A percentile compares a stretch with the other conserved stretches of the same genome.
These are phyloP conservation scores for Calvatia gigantea DNA, from an alignment of 768 basidiomycete genomes.

Conservation along the genomic window DNA sequence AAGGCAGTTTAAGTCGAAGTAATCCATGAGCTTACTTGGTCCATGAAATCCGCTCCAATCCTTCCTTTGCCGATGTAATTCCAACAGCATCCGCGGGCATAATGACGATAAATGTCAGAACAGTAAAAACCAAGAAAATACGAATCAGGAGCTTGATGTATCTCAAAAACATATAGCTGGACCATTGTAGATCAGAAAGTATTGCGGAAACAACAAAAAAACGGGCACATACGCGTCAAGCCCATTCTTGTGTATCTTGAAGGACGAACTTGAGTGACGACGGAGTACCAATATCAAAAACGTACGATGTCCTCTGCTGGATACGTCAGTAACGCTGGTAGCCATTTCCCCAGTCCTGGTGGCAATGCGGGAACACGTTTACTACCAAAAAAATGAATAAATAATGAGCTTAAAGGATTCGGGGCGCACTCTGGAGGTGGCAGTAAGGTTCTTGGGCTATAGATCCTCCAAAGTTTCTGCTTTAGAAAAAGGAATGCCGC, in stretches of 20 bases:
- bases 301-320: conserved; percentile 45
- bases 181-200: not conserved
- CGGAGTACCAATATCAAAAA: not conserved
- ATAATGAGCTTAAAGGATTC: not conserved
- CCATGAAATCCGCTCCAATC: conserved; percentile 47
- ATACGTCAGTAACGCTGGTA: conserved; percentile 39
- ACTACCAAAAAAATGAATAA: conserved; percentile 19
- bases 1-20: too few relatives aligned
- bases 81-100: conserved; percentile 52
- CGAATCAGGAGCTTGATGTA: conserved; percentile 61
- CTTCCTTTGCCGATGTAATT: conserved; percentile 28
- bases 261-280: not conserved
- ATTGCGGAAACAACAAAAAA: conserved; percentile 8
- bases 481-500: conserved; percentile 56
- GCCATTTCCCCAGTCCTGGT: conserved; percentile 45
- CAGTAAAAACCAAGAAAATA: conserved; percentile 51
- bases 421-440: conserved; percentile 50
- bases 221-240: conserved; percentile 58
- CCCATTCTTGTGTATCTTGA: conserved; percentile 55
- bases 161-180: conserved; percentile 53
- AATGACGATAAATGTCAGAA: conserved; percentile 61
- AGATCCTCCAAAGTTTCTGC: conserved; percentile 53
- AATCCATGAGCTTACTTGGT: conserved; percentile 35
- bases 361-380: conserved; percentile 46
- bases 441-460: conserved; percentile 58